Evolutionary conservation across 306 rosid genomes (phyloP).

Genomic region (Pueraria montana): DNA sequence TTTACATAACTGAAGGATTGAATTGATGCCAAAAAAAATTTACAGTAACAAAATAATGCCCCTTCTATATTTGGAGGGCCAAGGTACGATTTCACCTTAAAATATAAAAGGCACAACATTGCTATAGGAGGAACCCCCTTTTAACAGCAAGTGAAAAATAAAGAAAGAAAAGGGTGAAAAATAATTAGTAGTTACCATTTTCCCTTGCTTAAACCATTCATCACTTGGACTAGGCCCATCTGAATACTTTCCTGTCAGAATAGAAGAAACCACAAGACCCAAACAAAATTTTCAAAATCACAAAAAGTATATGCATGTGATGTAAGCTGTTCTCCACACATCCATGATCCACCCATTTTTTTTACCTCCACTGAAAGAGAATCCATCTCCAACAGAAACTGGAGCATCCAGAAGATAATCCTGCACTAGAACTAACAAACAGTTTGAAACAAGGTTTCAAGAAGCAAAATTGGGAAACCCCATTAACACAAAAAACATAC

Average conservation of each 20-base stretch:
- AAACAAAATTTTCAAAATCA: conserved; percentile 35
- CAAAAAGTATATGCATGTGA: not conserved
- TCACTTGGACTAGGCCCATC: conserved; percentile 86
- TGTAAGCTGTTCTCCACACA: not conserved
- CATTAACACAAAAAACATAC: conserved; percentile 47
- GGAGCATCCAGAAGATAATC: conserved; percentile 88
- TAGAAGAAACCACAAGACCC: conserved; percentile 13
- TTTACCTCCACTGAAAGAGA: conserved; percentile 91
- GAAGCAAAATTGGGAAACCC: conserved; percentile 7
- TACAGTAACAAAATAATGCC: not conserved
- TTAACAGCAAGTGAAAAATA: not conserved
- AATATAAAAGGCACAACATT: not conserved
- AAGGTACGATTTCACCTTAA: too few species aligned
- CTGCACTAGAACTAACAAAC: conserved; percentile 49
- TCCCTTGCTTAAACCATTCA: conserved; percentile 92
- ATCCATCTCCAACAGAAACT: conserved; percentile 82
- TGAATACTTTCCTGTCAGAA: conserved; percentile 81
- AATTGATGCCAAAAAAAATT: not conserved
- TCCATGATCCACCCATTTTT: not conserved
- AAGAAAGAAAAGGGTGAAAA: not conserved
- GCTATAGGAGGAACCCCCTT: not conserved
- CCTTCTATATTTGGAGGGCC: too few species aligned
- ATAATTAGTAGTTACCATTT: conserved; percentile 57
- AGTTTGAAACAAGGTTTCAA: not conserved
- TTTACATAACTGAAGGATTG: not conserved